Evolutionary conservation across 2,329 filamentous ascomycete species (phyloP).

Genomic region (Tetracladium maxilliforme): DNA sequence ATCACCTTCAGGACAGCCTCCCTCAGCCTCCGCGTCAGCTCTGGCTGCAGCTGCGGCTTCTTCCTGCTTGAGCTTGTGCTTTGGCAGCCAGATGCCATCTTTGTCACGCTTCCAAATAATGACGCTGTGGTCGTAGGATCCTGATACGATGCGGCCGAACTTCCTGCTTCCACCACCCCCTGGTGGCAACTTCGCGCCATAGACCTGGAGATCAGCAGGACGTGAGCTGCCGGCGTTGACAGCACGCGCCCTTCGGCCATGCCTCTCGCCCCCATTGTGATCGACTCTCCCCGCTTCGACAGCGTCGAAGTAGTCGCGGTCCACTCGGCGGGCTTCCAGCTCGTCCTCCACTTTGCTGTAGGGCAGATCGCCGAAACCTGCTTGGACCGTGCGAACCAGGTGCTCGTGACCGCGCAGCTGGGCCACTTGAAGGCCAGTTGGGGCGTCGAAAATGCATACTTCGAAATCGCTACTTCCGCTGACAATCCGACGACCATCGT

Average conservation of each 20-base stretch:
- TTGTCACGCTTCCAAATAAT: constrained; percentile 86
- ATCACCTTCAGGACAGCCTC: too few relatives aligned
- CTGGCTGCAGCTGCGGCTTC: constrained; percentile 37
- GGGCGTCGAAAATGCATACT: constrained; percentile 85
- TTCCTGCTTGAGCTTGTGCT: constrained; percentile 62
- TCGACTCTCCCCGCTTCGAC: constrained; percentile 32
- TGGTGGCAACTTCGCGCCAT: constrained; percentile 77
- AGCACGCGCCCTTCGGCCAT: constrained; percentile 17
- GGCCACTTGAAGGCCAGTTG: constrained; percentile 76
- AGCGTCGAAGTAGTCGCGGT: constrained; percentile 55
- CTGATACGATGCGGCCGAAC: constrained; percentile 91
- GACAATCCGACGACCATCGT: constrained; percentile 83
- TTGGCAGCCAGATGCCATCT: constrained; percentile 71
- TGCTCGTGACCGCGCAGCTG: constrained; percentile 70
- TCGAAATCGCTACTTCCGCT: constrained; percentile 94
- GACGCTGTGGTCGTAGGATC: constrained; percentile 90
- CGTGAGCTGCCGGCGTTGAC: constrained; percentile 60
- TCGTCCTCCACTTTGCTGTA: constrained; percentile 65
- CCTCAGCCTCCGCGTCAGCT: constrained; percentile 8
- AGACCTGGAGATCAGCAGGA: constrained; percentile 62
- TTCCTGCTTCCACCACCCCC: constrained; percentile 80
- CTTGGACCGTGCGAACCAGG: constrained; percentile 87
- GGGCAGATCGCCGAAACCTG: constrained; percentile 79
- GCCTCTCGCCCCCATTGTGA: constrained; percentile 12
- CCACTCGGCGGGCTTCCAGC: constrained; percentile 56